Evolutionary conservation across 2,329 filamentous ascomycete species (phyloP).

Genomic region (Ustulina deusta): DNA sequence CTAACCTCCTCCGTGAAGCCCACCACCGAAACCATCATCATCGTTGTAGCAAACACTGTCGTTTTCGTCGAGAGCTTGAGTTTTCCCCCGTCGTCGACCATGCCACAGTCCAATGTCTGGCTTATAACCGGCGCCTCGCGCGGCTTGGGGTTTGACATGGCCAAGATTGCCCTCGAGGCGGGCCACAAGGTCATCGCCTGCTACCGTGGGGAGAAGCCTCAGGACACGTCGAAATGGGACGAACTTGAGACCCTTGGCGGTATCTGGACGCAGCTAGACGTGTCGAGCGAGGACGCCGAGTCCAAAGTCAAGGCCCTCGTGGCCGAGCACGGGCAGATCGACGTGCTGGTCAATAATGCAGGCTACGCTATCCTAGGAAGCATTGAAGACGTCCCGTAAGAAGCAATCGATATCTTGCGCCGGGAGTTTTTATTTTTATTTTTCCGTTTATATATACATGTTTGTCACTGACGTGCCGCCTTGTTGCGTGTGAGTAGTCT

Average conservation of each 20-base stretch:
- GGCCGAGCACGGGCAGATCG: constrained; percentile 41
- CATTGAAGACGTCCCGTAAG: constrained; percentile 44
- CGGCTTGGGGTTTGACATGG: constrained; percentile 44
- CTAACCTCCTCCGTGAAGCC: background rate
- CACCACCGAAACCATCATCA: background rate
- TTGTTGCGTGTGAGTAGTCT: constrained; percentile 34
- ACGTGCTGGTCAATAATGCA: constrained; percentile 47
- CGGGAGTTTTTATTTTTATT: background rate
- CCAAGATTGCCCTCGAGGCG: constrained; percentile 42
- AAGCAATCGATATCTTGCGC: background rate
- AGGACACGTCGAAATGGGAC: constrained; percentile 33
- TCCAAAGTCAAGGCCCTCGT: constrained; percentile 39
- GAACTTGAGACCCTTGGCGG: constrained; percentile 46
- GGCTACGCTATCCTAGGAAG: constrained; percentile 42
- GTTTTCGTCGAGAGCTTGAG: background rate
- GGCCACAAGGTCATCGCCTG: constrained; percentile 46
- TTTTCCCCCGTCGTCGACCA: constrained; percentile 14
- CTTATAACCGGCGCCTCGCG: constrained; percentile 47
- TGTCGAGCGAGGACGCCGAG: constrained; percentile 42
- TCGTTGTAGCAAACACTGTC: background rate
- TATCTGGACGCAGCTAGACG: constrained; percentile 44
- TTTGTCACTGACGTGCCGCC: constrained; percentile 20
- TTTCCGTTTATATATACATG: too few relatives aligned
- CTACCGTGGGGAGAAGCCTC: constrained; percentile 42
- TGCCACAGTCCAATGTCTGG: constrained; percentile 45